phyloP scores from a whole-genome alignment of 2,329 filamentous ascomycete genomes.

The Trichoderma sp. region DNA sequence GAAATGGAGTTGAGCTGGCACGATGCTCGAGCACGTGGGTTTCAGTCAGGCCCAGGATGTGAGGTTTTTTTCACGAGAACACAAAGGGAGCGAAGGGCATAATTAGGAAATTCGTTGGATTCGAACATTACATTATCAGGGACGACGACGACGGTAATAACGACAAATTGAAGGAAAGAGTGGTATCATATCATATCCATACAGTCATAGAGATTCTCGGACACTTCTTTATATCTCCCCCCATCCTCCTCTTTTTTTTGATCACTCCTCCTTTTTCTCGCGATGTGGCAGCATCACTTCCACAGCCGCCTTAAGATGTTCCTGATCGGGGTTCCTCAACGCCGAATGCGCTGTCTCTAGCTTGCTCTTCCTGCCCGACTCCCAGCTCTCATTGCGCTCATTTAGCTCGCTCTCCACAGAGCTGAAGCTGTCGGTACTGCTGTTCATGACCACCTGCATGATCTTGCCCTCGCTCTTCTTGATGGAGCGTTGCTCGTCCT shows the following conservation, averaged over 20 bases:
- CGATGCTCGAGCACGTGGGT: conserved; percentile 35
- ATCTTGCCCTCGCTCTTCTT: conserved; percentile 64
- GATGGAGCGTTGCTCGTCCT: conserved; percentile 67
- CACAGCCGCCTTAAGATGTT: conserved; percentile 39
- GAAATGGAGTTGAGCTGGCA: conserved; percentile 31
- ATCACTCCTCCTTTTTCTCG: conserved; percentile 21
- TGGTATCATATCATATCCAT: conserved; percentile 20
- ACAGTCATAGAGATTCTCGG: conserved; percentile 5
- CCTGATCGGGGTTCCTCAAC: conserved; percentile 45
- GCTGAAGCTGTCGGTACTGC: conserved; percentile 51
- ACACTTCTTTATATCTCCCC: neutral
- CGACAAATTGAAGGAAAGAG: neutral
- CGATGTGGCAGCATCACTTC: conserved; percentile 28
- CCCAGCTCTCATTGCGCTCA: conserved; percentile 40
- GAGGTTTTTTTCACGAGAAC: neutral
- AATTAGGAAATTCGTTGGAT: neutral
- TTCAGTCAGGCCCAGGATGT: conserved; percentile 32
- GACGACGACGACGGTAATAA: neutral
- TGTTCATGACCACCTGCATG: conserved; percentile 56
- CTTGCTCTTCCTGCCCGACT: conserved; percentile 46
- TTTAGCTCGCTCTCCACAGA: conserved; percentile 53
- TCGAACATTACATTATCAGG: neutral
- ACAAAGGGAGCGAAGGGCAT: neutral
- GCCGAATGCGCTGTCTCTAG: conserved; percentile 51
- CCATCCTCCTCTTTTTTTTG: neutral